Base-by-base conservation (phyloP, 352 stramenopile species). In the Porosira glacialis region DNA sequence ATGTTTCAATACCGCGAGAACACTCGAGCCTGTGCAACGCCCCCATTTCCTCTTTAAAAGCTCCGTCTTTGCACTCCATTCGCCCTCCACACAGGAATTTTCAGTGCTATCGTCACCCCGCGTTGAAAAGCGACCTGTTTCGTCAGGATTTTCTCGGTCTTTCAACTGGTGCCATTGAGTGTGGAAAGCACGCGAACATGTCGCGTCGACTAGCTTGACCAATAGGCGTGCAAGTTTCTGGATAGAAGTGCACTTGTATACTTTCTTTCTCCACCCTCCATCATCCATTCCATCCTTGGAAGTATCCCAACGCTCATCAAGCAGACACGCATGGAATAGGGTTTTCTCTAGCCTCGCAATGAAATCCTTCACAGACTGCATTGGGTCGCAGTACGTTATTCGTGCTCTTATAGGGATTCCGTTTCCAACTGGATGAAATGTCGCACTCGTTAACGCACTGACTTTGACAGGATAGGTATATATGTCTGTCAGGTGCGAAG, bases 161-260 rank as follows among this genome's bases (percentile, higher is more conserved):
- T 80, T 69, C 41, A 75, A 35, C 0, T 59, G 33, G 51, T 77
- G 67, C 70, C 70, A 85, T 48, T 80, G 28, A 22, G 70, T 60
- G 47, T 85, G 15, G 48, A 91, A 91, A 27, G 72, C 80, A 53
- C 60, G 70, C 1, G 62, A 50, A 55, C 77, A 73, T 8, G 55
- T 76, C 3, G 59, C 57, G 71, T 91, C 82, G 33, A 87, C 64
- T n/a, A 91, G 52, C 43, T 74, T 51, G 0, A 90, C 44, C 45
- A 88, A 58, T 17, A 90, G 55, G 5, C 13, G 38, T 24, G 66
- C 55, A 21, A 90, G 64, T n/a, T 30, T 44, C 17, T 30, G 44
- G 8, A 87, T 67, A 1, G 80, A 88, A 6, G 62, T 78, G 13
- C 66, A 59, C 17, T 67, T 58, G 15, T 71, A 19, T 2, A 88